Evolutionary conservation across 1,284 basidiomycete species (phyloP), one percentile per base, ranked within the genome.

Genomic region (Ceratobasidium sp.): DNA sequence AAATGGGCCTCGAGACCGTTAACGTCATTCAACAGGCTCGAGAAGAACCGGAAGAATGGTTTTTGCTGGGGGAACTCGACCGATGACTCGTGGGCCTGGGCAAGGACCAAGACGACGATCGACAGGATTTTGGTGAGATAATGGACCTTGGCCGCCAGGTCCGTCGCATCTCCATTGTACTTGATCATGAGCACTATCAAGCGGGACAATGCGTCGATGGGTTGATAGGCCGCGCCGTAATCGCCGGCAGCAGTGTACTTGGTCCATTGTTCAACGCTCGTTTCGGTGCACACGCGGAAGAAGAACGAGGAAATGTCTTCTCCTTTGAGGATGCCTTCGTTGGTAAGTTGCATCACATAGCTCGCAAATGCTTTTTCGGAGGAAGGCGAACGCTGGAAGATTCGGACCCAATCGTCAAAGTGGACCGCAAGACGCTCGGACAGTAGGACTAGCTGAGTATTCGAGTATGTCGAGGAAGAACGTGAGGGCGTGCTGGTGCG

Each of bases 1-100:
- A 98, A 83, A 74, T 87, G 88, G 21, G 83, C 81, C 78, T 97
- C 94, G 73, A 98, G 88, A 16, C 86, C 79, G 73, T 93, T 88
- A 50, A 99, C 79, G 77, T 99, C 97, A 74, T 92, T 95, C 75
- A 99, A 82, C 72, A 99, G 84, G 77, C 93, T 97, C 14, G 95
- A 98, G 82, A 99, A 99, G 81, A 99, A 96, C 69, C 97, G 87
- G 82, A 96, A 96, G 84, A 98, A 99, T 1, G 97, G 96, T 78
- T 98, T 95, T 79, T 98, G 95, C 77, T 96, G 92, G 14, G 59
- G 59, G 83, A 99, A 99, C 60, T 86, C 83, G 1, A 86, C 80
- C 2, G 93, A 94, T 75, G 98, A 94, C 78, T 99, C 94, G 76
- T 99, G 96, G 78, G 91, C 86, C 75, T 95, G 93, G 46, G 97